Evolutionary conservation across 1,284 basidiomycete species (phyloP).

Genomic region (Cutaneotrichosporon dermatis): DNA sequence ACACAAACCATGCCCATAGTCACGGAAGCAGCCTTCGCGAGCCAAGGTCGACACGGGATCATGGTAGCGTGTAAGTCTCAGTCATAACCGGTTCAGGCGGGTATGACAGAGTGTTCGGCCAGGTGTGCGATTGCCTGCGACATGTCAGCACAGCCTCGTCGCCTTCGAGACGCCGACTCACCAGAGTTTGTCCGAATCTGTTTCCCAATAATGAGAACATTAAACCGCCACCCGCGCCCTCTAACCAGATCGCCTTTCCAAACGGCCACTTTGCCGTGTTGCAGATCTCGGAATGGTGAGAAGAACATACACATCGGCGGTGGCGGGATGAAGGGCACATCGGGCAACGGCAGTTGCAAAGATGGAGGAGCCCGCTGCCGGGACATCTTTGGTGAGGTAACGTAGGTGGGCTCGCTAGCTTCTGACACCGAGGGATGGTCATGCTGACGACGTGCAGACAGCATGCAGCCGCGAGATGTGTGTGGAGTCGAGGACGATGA

Average conservation of each 20-base stretch:
- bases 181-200: constrained; percentile 37
- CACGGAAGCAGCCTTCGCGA: constrained; percentile 41
- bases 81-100: constrained; percentile 18
- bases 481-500: constrained; percentile 15
- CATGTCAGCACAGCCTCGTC: constrained; percentile 3
- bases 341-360: constrained; percentile 29
- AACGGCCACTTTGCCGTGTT: constrained; percentile 40
- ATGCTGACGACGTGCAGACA: constrained; percentile 13
- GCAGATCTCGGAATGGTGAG: constrained; percentile 39
- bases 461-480: constrained; percentile 10
- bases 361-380: constrained; percentile 9
- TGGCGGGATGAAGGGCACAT: constrained; percentile 38
- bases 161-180: constrained; percentile 17
- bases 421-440: constrained; percentile 1
- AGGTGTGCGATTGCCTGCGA: constrained; percentile 40
- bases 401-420: not conserved
- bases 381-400: not conserved
- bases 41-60: constrained; percentile 46
- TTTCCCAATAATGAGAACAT: constrained; percentile 41
- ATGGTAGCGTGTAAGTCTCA: constrained; percentile 37
- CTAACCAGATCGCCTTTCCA: constrained; percentile 44
- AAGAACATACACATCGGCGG: constrained; percentile 50
- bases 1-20: constrained; percentile 48
- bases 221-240: constrained; percentile 41
- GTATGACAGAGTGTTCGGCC: constrained; percentile 32